phyloP scores from a whole-genome alignment of 352 stramenopile species.

The Phytopythium chamaehyphon region DNA sequence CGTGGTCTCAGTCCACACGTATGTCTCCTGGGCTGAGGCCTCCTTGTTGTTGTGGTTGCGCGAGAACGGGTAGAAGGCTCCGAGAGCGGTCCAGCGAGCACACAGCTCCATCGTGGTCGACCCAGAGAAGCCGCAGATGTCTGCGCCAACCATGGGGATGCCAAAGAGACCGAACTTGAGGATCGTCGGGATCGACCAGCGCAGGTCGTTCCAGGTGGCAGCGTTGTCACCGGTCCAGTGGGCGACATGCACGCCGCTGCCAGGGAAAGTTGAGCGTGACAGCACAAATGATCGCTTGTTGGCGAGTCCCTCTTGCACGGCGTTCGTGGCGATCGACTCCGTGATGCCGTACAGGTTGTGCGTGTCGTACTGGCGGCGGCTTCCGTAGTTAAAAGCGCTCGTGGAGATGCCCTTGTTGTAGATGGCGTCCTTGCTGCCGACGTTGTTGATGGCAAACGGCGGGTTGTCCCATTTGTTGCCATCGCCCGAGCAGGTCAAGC shows the following conservation, averaged over 20 bases:
- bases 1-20: slow-evolving; percentile 50
- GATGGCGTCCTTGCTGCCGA: slow-evolving; percentile 23
- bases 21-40: slow-evolving; percentile 53
- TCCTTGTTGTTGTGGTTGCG: slow-evolving; percentile 79
- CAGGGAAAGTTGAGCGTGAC: slow-evolving; percentile 66
- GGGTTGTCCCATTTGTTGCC: slow-evolving; percentile 51
- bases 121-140: slow-evolving; percentile 69
- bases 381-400: slow-evolving; percentile 45
- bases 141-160: slow-evolving; percentile 78
- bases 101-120: slow-evolving; percentile 67
- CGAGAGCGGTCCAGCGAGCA: slow-evolving; percentile 70
- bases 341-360: slow-evolving; percentile 83
- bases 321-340: slow-evolving; percentile 62
- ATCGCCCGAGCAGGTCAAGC: slow-evolving; percentile 32
- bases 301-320: slow-evolving; percentile 39
- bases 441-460: slow-evolving; percentile 61
- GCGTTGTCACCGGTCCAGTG: slow-evolving; percentile 83
- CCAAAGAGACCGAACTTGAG: slow-evolving; percentile 74
- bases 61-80: slow-evolving; percentile 75
- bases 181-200: slow-evolving; percentile 60
- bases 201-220: slow-evolving; percentile 75
- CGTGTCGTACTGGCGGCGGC: slow-evolving; percentile 65
- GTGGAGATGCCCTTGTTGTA: slow-evolving; percentile 66
- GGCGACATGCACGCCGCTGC: slow-evolving; percentile 46
- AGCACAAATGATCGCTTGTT: slow-evolving; percentile 70